phyloP scores from a whole-genome alignment of 148 eudicot genomes.

The Nepenthes mirabilis region DNA sequence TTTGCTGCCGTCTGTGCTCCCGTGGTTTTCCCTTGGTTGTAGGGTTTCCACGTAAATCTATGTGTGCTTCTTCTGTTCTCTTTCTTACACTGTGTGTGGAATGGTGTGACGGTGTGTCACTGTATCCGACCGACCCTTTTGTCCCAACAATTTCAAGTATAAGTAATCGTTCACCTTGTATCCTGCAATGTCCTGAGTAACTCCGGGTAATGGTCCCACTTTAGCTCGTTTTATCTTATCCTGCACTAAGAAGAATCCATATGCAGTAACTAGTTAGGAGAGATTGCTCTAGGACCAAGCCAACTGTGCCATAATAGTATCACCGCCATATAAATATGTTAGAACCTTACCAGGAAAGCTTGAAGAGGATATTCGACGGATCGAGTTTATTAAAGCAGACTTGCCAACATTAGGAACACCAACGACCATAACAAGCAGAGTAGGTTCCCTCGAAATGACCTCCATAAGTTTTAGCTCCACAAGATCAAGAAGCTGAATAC shows the following conservation, averaged over 20 bases:
- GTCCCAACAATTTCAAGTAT: too few species aligned
- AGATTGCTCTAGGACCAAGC: too few species aligned
- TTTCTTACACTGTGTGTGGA: too few species aligned
- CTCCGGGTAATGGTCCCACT: constrained; percentile 99
- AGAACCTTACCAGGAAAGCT: constrained; percentile 70
- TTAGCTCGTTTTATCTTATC: constrained; percentile 69
- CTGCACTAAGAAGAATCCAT: constrained; percentile 57
- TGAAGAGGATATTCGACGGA: constrained; percentile 66
- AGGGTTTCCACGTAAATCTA: too few species aligned
- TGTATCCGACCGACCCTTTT: too few species aligned
- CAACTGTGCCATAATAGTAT: neutral
- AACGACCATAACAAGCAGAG: constrained; percentile 89
- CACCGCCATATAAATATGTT: neutral
- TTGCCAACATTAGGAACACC: constrained; percentile 99
- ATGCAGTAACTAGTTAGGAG: constrained; percentile 9
- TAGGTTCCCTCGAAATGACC: constrained; percentile 71
- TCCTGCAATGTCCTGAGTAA: constrained; percentile 99
- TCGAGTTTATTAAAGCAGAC: constrained; percentile 82
- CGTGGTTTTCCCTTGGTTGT: too few species aligned
- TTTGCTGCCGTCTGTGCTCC: too few species aligned
- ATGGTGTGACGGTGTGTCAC: too few species aligned
- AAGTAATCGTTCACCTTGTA: constrained; percentile 44
- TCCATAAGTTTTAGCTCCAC: constrained; percentile 90
- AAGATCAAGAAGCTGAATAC: constrained; percentile 62
- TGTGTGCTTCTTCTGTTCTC: too few species aligned